Conservation (phyloP, 1,139 yeast species). For the Yamadazyma spencermartinsiae region DNA sequence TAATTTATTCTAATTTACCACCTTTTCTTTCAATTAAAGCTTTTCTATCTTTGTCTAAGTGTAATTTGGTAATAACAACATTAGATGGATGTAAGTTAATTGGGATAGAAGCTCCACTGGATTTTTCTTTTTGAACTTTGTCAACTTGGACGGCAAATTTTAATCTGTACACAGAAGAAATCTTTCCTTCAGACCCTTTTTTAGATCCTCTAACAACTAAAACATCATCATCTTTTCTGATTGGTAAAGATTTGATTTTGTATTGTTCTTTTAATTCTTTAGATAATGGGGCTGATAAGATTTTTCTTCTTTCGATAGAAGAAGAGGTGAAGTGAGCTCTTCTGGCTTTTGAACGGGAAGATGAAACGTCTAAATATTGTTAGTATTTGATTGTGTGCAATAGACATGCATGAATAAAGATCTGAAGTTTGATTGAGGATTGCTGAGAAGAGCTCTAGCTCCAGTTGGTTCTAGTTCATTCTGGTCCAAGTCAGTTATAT, state of each 20-base stretch:
- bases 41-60: slow-evolving; percentile 99
- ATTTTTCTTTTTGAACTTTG: slow-evolving; percentile 97
- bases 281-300: slow-evolving; percentile 98
- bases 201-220: slow-evolving; percentile 96
- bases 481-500: too few species aligned
- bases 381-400: slow-evolving; percentile 25
- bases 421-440: background rate
- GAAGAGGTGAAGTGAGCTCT: slow-evolving; percentile 99
- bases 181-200: slow-evolving; percentile 99
- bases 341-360: slow-evolving; percentile 99
- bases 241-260: slow-evolving; percentile 94
- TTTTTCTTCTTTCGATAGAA: slow-evolving; percentile 91
- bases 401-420: background rate
- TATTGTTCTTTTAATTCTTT: slow-evolving; percentile 98
- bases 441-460: too few species aligned
- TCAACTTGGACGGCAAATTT: slow-evolving; percentile 96
- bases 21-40: slow-evolving; percentile 73
- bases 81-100: slow-evolving; percentile 98
- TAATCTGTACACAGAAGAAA: slow-evolving; percentile 98
- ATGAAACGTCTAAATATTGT: slow-evolving; percentile 79
- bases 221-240: slow-evolving; percentile 98
- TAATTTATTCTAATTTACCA: slow-evolving; percentile 36
- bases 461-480: too few species aligned
- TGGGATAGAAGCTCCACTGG: slow-evolving; percentile 98
- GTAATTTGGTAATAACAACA: slow-evolving; percentile 97